Base-by-base conservation (phyloP, 1,284 basidiomycete species). In the Naganishia sp. region DNA sequence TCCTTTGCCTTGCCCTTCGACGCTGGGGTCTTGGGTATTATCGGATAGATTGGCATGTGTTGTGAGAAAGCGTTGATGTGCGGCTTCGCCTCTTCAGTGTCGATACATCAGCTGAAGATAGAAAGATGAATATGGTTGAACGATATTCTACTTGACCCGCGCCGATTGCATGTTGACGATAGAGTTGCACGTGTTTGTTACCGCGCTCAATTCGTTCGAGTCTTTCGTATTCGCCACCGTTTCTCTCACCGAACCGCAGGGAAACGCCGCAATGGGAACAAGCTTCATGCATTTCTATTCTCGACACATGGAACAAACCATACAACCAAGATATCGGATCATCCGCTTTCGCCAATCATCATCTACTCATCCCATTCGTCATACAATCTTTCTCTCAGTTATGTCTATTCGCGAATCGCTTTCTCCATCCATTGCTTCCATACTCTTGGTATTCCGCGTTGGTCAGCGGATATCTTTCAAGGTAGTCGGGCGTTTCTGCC, bases 371-470 rank as follows among this genome's bases (percentile, higher is more conserved):
- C 7, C 45, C 2, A n/a, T 5, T 1, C 23, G 7, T 46, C 45
- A n/a, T 46, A 15, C 45, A 46, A 46, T 9, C 1, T 46, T 46
- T 1, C 15, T 17, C 45, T n/a, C 45, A 46, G 3, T 28, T 13
- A 49, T 21, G 9, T 17, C 25, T 52, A 31, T 28, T 31, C 52
- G 32, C 32, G 31, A 54, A 54, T 41, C 52, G 52, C 32, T 54
- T 54, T 41, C 52, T 54, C 52, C 52, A 54, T 41, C 35, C 52
- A 39, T 35, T 21, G 21, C 52, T 54, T 42, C 92, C 92, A 68
- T 83, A 84, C 78, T 94, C 92, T 63, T 85, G 81, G 79, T 93
- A 95, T 74, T 94, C 91, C 58, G 85, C 85, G 45, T 88, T 82
- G 2, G 90, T 90, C 71, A 94, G 85, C 15, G 83, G 81, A 58